Conservation (phyloP, 768 basidiomycete species). For the Lentinula lateritia region DNA sequence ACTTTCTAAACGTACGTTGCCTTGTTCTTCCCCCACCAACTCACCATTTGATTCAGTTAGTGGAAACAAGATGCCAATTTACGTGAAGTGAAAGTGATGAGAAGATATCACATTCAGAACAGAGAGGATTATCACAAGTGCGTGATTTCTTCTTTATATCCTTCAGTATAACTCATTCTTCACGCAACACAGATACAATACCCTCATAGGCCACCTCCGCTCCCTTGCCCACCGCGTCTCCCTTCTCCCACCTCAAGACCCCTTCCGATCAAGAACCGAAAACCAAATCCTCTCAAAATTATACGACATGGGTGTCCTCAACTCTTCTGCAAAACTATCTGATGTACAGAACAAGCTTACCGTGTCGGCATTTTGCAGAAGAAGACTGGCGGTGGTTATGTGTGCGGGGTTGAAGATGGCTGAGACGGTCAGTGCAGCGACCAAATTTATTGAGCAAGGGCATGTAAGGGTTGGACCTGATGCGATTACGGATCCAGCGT, state of each 20-base stretch:
- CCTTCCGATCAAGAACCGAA: constrained; percentile 82
- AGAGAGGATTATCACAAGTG: constrained; percentile 93
- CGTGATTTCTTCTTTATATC: constrained; percentile 12
- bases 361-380: constrained; percentile 89
- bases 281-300: constrained; percentile 85
- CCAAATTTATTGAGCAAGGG: constrained; percentile 96
- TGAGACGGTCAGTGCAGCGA: constrained; percentile 90
- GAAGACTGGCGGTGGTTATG: constrained; percentile 89
- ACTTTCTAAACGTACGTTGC: constrained; percentile 80
- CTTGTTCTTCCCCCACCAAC: neutral
- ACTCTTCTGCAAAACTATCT: constrained; percentile 79
- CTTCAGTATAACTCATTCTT: constrained; percentile 85
- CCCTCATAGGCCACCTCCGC: constrained; percentile 82
- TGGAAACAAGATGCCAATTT: constrained; percentile 95
- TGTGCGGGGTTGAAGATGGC: constrained; percentile 85
- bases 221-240: constrained; percentile 84
- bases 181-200: constrained; percentile 70
- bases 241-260: constrained; percentile 83
- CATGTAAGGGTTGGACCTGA: constrained; percentile 97
- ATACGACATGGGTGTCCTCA: constrained; percentile 95
- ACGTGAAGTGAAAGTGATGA: constrained; percentile 90
- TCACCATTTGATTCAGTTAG: constrained; percentile 28
- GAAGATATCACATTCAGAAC: constrained; percentile 92
- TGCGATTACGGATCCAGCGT: constrained; percentile 94
- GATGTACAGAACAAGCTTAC: constrained; percentile 90